Base-by-base conservation (phyloP, 352 stramenopile genomes). In the Globisporangium yorkense region DNA sequence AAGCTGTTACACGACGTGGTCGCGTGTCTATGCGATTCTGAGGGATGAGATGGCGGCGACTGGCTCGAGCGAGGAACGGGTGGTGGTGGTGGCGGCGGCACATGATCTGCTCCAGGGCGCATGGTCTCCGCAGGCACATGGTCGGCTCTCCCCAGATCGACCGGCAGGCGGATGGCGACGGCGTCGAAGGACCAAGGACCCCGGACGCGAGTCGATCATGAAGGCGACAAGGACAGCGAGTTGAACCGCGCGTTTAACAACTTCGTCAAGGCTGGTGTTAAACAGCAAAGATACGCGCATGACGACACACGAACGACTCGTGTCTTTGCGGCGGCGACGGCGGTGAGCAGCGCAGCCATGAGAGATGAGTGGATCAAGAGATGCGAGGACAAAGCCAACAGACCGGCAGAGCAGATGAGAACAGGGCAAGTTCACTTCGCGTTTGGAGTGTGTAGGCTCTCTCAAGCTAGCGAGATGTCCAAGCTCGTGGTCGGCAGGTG, bases 231-330 rank as follows among this genome's bases (percentile, higher is more conserved):
- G 16, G 15, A 20, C 16, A 10, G 5, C 9, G 41, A 47, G 41
- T 47, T 47, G 41, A 47, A 47, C 9, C 41, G 16, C 41, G 16
- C 41, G 41, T 47, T 47, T 47, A 47, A 47, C 41, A 47, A 24
- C 41, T 47, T 5, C 24, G 24, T 27, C 1, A 27, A 27, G 18
- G 18, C 5, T 9, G 6, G 4, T 47, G 41, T 47, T 47, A 47
- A 47, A 47, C 41, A 5, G 16, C 16, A 47, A 16, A 47, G 20
- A 47, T 47, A 47, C 41, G 41, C 41, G 20, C 16, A 16, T 47
- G 35, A 15, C 41, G 18, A 45, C 40, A 45, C 40, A n/a, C 15
- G 39, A 43, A 43, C 39, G 41, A 47, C 41, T 40, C 41, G 35
- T 40, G 35, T 40, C 35, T 40, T 40, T 40, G 35, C 35, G 35